Base-by-base conservation (phyloP, 2,329 filamentous ascomycete genomes). In the Bertia moriformis region DNA sequence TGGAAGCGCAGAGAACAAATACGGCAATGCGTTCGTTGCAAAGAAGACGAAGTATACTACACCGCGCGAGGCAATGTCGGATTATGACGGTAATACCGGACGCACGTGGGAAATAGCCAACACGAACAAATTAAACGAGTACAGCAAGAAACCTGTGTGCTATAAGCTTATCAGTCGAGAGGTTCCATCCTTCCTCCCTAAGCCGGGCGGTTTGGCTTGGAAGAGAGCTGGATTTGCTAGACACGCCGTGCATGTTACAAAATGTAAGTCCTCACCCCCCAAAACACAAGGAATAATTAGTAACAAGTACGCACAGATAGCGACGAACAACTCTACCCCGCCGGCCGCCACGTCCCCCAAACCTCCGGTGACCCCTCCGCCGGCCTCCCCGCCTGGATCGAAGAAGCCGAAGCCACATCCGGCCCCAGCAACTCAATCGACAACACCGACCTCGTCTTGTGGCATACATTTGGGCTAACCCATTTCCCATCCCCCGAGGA, bases 131-230 rank as follows among this genome's bases (percentile, higher is more conserved):
- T 51, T 91, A n/a, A 86, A 94, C 57, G 80, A 83, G 0, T 80
- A 88, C 63, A 88, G 81, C 57, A 76, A 83, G 55, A 93, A 91
- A 61, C 84, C 86, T 0, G 76, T 80, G 1, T 78, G 73, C 39
- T 95, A 94, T 58, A 94, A 94, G 66, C 73, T 95, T 1, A 85
- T 94, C 27, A 89, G 83, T 55, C 69, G 88, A 35, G 88, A 94
- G 51, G 80, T 89, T 0, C 83, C 88, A 0, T 62, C 67, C 1
- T 62, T 95, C 14, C 61, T 95, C 7, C 86, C 88, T 2, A 91
- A 87, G 61, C 74, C 82, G 44, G 80, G 80, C 1, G 78, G 83
- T 1, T 56, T 95, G 18, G 87, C 93, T 4, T 93, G 85, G 81
- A 93, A 93, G 60, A 71, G 88, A 15, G 88, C 87, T 1, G 85